Percentiles rank a stretch among this genome's conserved stretches.
Evolutionary conservation across 78 protist genomes (phyloP).

Genomic region (Dictyostelium capitatum): DNA sequence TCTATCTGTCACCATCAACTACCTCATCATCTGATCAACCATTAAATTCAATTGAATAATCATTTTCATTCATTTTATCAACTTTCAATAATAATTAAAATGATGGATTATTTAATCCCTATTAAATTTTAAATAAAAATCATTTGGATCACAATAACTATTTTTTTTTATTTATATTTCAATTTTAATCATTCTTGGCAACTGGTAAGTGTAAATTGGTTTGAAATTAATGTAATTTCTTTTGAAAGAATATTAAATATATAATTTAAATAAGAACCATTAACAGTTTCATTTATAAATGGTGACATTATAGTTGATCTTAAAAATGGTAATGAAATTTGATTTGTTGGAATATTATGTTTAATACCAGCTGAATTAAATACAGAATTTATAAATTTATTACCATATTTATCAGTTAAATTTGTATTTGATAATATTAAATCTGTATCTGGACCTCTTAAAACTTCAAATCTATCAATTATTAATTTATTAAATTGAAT

Average conservation of each 20-base stretch:
- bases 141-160: no score
- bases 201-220: no score
- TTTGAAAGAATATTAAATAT: background rate
- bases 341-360: background rate
- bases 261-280: background rate
- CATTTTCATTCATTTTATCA: no score
- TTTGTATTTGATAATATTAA: background rate
- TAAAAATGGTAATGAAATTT: background rate
- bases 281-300: background rate
- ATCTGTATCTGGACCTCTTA: background rate
- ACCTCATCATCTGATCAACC: no score
- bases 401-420: background rate
- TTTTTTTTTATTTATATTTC: no score
- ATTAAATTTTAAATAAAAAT: no score
- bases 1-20: no score
- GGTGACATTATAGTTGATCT: background rate
- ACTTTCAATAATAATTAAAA: no score
- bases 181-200: no score
- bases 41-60: no score
- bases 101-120: no score
- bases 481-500: background rate
- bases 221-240: background rate
- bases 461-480: background rate
- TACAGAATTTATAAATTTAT: background rate
- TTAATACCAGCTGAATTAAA: background rate